Evolutionary conservation across 2,329 filamentous ascomycete species (phyloP).

Genomic region (Pseudohalonectria lignicola): DNA sequence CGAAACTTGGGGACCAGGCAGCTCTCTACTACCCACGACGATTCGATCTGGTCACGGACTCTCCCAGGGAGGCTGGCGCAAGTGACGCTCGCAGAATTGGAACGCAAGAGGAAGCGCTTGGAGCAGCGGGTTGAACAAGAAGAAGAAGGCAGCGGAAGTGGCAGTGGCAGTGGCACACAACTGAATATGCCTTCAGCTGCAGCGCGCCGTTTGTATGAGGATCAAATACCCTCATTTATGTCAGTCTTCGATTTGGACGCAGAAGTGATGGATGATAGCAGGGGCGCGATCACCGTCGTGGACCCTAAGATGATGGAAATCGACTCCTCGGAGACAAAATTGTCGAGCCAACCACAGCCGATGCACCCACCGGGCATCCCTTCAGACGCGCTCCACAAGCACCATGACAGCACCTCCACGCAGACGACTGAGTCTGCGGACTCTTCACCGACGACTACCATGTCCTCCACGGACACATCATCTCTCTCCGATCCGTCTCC

Average conservation of each 20-base stretch:
- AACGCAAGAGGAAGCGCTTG: constrained; percentile 4
- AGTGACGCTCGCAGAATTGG: no score
- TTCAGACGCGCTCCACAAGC: constrained; percentile 49
- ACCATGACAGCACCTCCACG: constrained; percentile 68
- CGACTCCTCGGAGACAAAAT: constrained; percentile 26
- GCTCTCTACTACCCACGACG: no score
- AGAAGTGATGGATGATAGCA: constrained; percentile 41
- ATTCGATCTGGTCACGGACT: no score
- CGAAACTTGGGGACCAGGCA: no score
- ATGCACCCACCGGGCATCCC: constrained; percentile 28
- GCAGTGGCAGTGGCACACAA: no score
- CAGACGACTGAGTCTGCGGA: constrained; percentile 76
- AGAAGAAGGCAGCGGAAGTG: background rate
- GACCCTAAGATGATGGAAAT: constrained; percentile 41
- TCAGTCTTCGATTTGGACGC: constrained; percentile 59
- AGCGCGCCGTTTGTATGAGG: constrained; percentile 51
- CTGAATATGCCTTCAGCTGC: constrained; percentile 25
- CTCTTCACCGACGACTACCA: constrained; percentile 88
- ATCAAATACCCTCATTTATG: constrained; percentile 67
- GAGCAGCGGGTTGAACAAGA: background rate
- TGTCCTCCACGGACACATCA: constrained; percentile 86
- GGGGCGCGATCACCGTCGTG: constrained; percentile 41
- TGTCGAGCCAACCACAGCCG: constrained; percentile 19
- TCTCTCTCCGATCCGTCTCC: constrained; percentile 79
- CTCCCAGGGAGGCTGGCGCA: no score